Conservation (phyloP, 1,284 basidiomycete genomes). For the Hemileia vastatrix region DNA sequence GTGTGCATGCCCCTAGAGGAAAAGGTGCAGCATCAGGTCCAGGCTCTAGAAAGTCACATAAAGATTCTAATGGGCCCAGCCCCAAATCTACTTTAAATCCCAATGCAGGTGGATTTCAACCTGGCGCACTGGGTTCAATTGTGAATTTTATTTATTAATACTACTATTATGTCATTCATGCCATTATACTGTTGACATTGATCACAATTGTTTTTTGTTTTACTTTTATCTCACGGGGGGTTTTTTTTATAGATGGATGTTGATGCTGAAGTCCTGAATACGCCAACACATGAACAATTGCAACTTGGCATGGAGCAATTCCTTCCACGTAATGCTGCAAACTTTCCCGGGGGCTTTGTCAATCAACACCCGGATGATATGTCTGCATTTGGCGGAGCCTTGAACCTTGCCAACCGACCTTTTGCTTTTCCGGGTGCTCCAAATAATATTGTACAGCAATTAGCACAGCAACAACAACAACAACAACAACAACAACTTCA, state of each 20-base stretch:
- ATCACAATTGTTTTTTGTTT: neutral
- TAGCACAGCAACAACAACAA: slow-evolving; percentile 17
- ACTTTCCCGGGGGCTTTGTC: slow-evolving; percentile 14
- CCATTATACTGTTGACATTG: too few species aligned
- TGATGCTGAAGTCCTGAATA: slow-evolving; percentile 18
- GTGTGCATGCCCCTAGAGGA: slow-evolving; percentile 18
- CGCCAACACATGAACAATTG: slow-evolving; percentile 19
- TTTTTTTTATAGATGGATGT: slow-evolving; percentile 23
- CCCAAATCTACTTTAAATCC: slow-evolving; percentile 35
- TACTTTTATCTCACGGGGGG: neutral
- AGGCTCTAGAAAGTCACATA: too few species aligned
- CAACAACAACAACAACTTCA: slow-evolving; percentile 22
- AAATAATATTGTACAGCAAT: slow-evolving; percentile 5
- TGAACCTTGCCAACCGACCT: slow-evolving; percentile 7
- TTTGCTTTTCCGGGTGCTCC: slow-evolving; percentile 12
- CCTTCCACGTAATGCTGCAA: neutral
- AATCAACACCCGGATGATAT: slow-evolving; percentile 12
- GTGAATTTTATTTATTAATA: slow-evolving; percentile 25
- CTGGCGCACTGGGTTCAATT: slow-evolving; percentile 34
- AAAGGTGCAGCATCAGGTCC: slow-evolving; percentile 6
- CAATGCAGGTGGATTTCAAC: slow-evolving; percentile 39
- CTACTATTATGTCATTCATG: neutral
- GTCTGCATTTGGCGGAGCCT: slow-evolving; percentile 5
- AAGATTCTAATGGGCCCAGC: neutral
- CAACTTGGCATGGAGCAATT: slow-evolving; percentile 14